A percentile compares a stretch with the other conserved stretches of the same genome.
Conservation (phyloP, 2,329 filamentous ascomycete genomes). For the Alternaria gansuensis region DNA sequence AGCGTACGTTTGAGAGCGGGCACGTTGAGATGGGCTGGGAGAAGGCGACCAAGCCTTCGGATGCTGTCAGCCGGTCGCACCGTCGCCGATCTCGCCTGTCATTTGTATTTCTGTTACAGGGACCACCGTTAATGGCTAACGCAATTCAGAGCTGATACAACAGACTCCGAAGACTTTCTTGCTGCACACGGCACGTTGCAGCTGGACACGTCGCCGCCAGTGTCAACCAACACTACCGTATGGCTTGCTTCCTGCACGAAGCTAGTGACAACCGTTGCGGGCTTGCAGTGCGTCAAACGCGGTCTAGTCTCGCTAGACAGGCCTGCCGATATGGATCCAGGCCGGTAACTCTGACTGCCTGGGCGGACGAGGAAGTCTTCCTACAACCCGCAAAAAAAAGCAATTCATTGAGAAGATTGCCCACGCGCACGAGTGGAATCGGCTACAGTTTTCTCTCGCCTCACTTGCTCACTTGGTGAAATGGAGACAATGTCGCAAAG, state of each 20-base stretch:
- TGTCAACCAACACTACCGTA: constrained; percentile 37
- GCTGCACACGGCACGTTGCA: constrained; percentile 28
- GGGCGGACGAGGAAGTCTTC: constrained; percentile 20
- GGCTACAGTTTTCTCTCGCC: constrained; percentile 34
- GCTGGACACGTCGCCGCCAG: constrained; percentile 23
- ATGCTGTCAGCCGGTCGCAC: constrained; percentile 10
- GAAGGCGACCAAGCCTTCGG: constrained; percentile 3
- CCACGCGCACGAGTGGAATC: constrained; percentile 42
- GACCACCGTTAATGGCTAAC: background rate
- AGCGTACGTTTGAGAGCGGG: constrained; percentile 9
- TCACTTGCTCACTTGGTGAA: constrained; percentile 25
- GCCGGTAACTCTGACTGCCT: constrained; percentile 31
- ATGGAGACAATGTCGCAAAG: constrained; percentile 27
- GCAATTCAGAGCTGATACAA: constrained; percentile 2
- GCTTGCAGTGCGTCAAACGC: constrained; percentile 44
- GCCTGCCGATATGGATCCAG: constrained; percentile 30
- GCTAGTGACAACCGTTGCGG: constrained; percentile 39
- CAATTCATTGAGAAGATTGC: constrained; percentile 33
- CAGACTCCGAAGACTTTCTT: constrained; percentile 22
- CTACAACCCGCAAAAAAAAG: constrained; percentile 30
- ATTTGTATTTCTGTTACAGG: constrained; percentile 9
- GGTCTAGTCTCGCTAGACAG: constrained; percentile 39
- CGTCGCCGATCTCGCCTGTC: constrained; percentile 2
- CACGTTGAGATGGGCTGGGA: constrained; percentile 3
- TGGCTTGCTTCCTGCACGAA: constrained; percentile 48